Percentiles rank a stretch among this genome's conserved stretches.
These are phyloP conservation scores for Diaporthe citriasiana DNA, from an alignment of 2,329 filamentous ascomycete genomes.

Conservation along the genomic window DNA sequence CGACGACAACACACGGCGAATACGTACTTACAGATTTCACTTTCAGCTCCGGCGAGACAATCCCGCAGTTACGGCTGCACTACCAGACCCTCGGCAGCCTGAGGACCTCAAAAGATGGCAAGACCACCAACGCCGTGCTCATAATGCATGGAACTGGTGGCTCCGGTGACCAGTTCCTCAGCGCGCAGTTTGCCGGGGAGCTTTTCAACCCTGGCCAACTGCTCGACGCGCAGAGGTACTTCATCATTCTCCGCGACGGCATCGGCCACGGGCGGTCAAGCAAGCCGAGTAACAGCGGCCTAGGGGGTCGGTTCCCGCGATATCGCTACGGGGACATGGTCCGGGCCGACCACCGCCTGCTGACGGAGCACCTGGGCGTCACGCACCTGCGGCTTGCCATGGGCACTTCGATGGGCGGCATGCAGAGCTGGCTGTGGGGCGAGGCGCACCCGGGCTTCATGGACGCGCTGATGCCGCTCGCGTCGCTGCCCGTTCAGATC, in stretches of 20 bases:
- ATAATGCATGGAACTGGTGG: constrained; percentile 48
- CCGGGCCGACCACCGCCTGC: constrained; percentile 45
- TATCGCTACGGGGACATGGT: constrained; percentile 48
- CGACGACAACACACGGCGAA: constrained; percentile 9
- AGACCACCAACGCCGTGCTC: constrained; percentile 46
- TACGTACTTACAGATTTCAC: constrained; percentile 26
- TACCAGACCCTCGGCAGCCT: constrained; percentile 40
- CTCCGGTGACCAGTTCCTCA: constrained; percentile 45
- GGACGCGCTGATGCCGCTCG: constrained; percentile 47
- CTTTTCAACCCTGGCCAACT: constrained; percentile 47
- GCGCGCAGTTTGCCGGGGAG: constrained; percentile 44
- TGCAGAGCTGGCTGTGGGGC: constrained; percentile 47
- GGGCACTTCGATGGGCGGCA: constrained; percentile 48
- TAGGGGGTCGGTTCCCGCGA: constrained; percentile 43
- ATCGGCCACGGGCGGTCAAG: constrained; percentile 48
- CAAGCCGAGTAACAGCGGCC: constrained; percentile 46
- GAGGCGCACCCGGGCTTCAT: constrained; percentile 44
- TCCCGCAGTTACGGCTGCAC: constrained; percentile 37
- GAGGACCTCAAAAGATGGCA: constrained; percentile 19
- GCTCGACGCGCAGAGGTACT: constrained; percentile 45
- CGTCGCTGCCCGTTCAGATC: constrained; percentile 46
- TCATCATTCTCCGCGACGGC: constrained; percentile 48
- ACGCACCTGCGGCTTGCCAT: constrained; percentile 46
- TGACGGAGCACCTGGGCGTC: constrained; percentile 46
- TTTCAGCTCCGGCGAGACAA: constrained; percentile 36